phyloP scores from a whole-genome alignment of 2,329 filamentous ascomycete genomes.

The Zarea fungicola region DNA sequence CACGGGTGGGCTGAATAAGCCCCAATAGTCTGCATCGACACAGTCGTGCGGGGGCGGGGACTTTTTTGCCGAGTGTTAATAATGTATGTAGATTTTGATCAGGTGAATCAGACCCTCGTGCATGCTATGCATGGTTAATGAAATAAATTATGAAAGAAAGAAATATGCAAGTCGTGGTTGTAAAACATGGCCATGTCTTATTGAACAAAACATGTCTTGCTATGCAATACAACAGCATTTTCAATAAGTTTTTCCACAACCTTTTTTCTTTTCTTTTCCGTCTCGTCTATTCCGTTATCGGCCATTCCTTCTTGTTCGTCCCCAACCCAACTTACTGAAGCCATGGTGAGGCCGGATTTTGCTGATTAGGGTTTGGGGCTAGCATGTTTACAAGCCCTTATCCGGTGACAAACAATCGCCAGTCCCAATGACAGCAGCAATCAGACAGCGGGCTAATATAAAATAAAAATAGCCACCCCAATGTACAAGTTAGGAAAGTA shows the following conservation, averaged over 20 bases:
- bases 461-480: neutral
- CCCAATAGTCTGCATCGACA: constrained; percentile 5
- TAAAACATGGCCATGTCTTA: too few species aligned
- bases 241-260: too few species aligned
- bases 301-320: neutral
- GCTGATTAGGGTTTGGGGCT: constrained; percentile 13
- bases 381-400: constrained; percentile 5
- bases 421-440: neutral
- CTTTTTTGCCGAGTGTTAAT: neutral
- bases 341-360: neutral
- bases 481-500: neutral
- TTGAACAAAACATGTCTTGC: too few species aligned
- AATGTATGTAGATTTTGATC: too few species aligned
- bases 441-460: neutral
- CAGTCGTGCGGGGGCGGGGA: constrained; percentile 6
- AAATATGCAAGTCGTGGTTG: too few species aligned
- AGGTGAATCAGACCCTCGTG: too few species aligned
- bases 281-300: constrained; percentile 5
- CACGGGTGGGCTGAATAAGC: constrained; percentile 1
- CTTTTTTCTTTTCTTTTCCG: too few species aligned
- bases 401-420: neutral
- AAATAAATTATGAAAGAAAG: too few species aligned
- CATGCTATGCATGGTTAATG: too few species aligned
- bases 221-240: too few species aligned
- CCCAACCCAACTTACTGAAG: neutral